phyloP scores from a whole-genome alignment of 495 filamentous ascomycete species.

The Aspergillus olivimuriae region DNA sequence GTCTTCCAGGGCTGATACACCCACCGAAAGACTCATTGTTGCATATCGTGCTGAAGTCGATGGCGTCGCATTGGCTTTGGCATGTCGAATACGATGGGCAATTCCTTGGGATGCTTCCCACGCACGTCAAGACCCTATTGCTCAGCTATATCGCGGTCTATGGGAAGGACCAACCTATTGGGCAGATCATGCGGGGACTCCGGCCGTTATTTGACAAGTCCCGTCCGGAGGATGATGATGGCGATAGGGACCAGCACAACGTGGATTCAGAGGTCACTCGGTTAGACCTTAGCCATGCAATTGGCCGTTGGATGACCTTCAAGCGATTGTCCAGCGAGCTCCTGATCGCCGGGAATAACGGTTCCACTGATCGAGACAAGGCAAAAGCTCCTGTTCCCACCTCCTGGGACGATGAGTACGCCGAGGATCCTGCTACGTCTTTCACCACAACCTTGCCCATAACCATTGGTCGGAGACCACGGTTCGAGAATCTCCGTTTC shows the following conservation, averaged over 20 bases:
- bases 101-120: slow-evolving; percentile 58
- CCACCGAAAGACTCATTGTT: slow-evolving; percentile 47
- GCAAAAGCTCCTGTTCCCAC: slow-evolving; percentile 19
- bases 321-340: slow-evolving; percentile 52
- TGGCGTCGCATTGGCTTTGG: slow-evolving; percentile 65
- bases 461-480: slow-evolving; percentile 31
- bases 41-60: slow-evolving; percentile 49
- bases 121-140: slow-evolving; percentile 52
- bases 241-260: slow-evolving; percentile 20
- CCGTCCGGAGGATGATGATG: slow-evolving; percentile 11
- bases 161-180: slow-evolving; percentile 26
- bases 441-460: slow-evolving; percentile 36
- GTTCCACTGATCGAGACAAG: slow-evolving; percentile 4
- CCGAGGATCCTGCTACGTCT: slow-evolving; percentile 22
- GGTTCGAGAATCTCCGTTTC: slow-evolving; percentile 44
- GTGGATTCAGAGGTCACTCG: slow-evolving; percentile 46
- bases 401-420: slow-evolving; percentile 31
- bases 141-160: slow-evolving; percentile 58
- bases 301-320: slow-evolving; percentile 53
- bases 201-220: slow-evolving; percentile 22
- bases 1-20: slow-evolving; percentile 38
- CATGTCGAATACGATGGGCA: slow-evolving; percentile 60
- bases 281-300: slow-evolving; percentile 58
- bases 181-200: slow-evolving; percentile 22
- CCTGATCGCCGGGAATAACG: slow-evolving; percentile 24